A percentile compares a stretch with the other conserved stretches of the same genome.
These are phyloP conservation scores for Microglena sp. DNA, from an alignment of 139 green algal species.

Conservation along the genomic window DNA sequence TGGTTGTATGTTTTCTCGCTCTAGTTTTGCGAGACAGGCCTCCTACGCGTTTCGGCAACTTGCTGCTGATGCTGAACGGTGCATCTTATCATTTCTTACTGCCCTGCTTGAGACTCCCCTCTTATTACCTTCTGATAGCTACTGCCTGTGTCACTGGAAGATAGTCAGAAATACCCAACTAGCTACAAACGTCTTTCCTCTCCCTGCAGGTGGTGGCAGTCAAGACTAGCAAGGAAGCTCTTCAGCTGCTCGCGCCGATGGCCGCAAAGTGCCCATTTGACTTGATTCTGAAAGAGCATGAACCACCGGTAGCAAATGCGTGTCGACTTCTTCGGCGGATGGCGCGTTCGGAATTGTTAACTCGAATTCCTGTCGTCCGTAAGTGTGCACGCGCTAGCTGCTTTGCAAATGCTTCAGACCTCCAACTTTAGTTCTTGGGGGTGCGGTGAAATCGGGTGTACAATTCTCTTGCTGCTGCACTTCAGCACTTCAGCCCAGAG, in stretches of 20 bases:
- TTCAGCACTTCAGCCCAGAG: neutral
- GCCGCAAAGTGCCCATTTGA: constrained; percentile 27
- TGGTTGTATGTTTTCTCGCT: neutral
- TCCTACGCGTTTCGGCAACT: no score
- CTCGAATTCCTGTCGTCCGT: constrained; percentile 43
- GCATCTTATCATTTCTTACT: no score
- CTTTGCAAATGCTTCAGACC: neutral
- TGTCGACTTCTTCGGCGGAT: constrained; percentile 44
- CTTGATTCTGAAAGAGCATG: constrained; percentile 64
- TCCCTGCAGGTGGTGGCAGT: constrained; percentile 32
- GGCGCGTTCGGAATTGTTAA: constrained; percentile 16
- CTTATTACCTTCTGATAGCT: no score
- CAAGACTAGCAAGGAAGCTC: constrained; percentile 28
- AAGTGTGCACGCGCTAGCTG: neutral
- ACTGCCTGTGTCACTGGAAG: no score
- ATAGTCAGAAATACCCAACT: no score
- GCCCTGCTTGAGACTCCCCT: no score
- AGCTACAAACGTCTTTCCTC: neutral
- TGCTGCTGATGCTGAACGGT: no score
- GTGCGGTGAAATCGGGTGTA: neutral
- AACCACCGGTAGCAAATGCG: constrained; percentile 41
- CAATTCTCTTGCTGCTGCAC: neutral
- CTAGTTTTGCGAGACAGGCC: no score
- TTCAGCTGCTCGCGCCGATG: constrained; percentile 29
- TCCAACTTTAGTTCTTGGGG: neutral